A percentile compares a stretch with the other conserved stretches of the same genome.
These are phyloP conservation scores for Blastocystis sp. DNA, from an alignment of 352 stramenopile species.

Conservation along the genomic window DNA sequence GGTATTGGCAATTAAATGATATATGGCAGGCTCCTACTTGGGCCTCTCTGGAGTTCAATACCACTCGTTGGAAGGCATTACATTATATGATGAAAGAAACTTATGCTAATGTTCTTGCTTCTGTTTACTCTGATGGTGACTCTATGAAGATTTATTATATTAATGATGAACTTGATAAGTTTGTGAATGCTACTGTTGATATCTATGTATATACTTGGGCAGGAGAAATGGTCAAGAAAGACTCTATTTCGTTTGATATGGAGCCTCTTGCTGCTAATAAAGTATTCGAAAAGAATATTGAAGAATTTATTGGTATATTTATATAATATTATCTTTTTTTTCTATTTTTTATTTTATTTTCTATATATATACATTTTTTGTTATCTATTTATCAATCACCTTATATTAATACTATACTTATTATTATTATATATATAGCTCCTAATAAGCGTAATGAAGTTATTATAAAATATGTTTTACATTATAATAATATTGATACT, in stretches of 20 bases:
- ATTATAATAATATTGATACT: too few relatives aligned
- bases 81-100: conserved; percentile 30
- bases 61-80: conserved; percentile 1
- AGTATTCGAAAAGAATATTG: too few relatives aligned
- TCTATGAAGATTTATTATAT: conserved; percentile 13
- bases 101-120: conserved; percentile 13
- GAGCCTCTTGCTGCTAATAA: too few relatives aligned
- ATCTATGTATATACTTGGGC: not conserved
- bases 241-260: not conserved
- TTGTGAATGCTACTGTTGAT: conserved; percentile 11
- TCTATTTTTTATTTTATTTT: too few relatives aligned
- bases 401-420: too few relatives aligned
- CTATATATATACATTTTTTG: too few relatives aligned
- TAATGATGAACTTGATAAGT: not conserved
- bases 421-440: too few relatives aligned
- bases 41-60: conserved; percentile 53
- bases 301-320: too few relatives aligned
- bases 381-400: too few relatives aligned
- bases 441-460: too few relatives aligned
- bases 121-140: conserved; percentile 7
- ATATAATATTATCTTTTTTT: too few relatives aligned
- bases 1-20: conserved; percentile 66
- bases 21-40: conserved; percentile 63
- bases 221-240: conserved; percentile 8
- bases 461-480: too few relatives aligned